These are phyloP conservation scores for Immersiella caudata DNA, from an alignment of 495 filamentous ascomycete genomes.

Conservation along the genomic window DNA sequence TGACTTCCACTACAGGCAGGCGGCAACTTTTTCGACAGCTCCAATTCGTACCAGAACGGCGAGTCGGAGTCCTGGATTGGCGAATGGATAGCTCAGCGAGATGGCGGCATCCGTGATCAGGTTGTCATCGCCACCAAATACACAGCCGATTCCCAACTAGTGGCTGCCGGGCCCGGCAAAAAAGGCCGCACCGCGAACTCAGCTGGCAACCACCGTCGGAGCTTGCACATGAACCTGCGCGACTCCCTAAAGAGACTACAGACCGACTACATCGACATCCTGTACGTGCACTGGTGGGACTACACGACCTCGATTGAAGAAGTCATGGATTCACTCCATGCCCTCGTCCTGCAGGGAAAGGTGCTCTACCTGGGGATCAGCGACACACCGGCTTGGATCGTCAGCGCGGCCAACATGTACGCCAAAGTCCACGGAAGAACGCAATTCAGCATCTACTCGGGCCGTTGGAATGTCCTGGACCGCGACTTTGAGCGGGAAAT, in stretches of 20 bases:
- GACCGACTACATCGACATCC: slow-evolving; percentile 66
- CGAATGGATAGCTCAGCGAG: slow-evolving; percentile 67
- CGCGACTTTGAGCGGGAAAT: slow-evolving; percentile 62
- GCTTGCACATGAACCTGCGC: slow-evolving; percentile 55
- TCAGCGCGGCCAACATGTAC: slow-evolving; percentile 60
- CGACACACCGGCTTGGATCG: slow-evolving; percentile 67
- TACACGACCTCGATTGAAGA: slow-evolving; percentile 62
- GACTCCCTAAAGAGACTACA: slow-evolving; percentile 62
- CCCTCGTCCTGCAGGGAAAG: slow-evolving; percentile 59
- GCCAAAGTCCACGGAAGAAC: slow-evolving; percentile 62
- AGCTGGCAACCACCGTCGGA: slow-evolving; percentile 62
- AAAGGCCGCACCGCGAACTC: slow-evolving; percentile 59
- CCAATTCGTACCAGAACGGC: slow-evolving; percentile 68
- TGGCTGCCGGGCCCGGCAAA: slow-evolving; percentile 30
- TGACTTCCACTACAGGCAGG: background rate
- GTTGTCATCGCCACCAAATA: slow-evolving; percentile 73
- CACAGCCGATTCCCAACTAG: slow-evolving; percentile 49
- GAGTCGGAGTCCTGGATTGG: slow-evolving; percentile 74
- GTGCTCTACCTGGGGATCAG: slow-evolving; percentile 67
- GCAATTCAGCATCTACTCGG: slow-evolving; percentile 68
- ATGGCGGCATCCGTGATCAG: slow-evolving; percentile 16
- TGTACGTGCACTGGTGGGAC: slow-evolving; percentile 68
- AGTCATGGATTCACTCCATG: slow-evolving; percentile 61
- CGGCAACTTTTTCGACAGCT: slow-evolving; percentile 80
- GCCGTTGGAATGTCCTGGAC: slow-evolving; percentile 58